phyloP scores from a whole-genome alignment of 371 early-diverging fungal genomes.

The Mortierella sp. region DNA sequence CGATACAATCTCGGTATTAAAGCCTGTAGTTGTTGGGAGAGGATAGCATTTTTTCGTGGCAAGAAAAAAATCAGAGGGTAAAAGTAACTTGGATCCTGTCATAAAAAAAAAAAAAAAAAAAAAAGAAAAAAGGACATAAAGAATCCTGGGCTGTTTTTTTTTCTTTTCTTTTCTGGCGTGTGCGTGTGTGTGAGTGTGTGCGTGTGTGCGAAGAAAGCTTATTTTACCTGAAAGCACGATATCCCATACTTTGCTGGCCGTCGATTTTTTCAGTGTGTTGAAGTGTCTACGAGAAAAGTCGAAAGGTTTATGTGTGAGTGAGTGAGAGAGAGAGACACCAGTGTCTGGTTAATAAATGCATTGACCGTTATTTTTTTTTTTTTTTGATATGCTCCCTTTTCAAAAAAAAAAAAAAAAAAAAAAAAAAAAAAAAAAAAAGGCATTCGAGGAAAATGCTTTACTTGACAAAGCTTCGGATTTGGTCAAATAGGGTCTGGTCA shows the following conservation, averaged over 20 bases:
- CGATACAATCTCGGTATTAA: conserved; percentile 68
- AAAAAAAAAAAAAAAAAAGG: conserved; percentile 32
- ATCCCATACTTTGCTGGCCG: conserved; percentile 60
- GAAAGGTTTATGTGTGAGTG: not conserved
- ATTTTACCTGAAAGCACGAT: conserved; percentile 76
- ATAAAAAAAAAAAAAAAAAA: conserved; percentile 5
- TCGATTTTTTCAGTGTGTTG: conserved; percentile 38
- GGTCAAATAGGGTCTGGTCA: conserved; percentile 65
- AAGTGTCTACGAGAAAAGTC: conserved; percentile 25
- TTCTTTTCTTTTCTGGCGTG: no score
- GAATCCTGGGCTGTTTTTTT: no score
- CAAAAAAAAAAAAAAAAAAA: not conserved
- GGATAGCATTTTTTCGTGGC: no score
- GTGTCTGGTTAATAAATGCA: no score
- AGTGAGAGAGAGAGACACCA: no score
- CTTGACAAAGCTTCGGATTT: conserved; percentile 78
- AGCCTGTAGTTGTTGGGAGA: conserved; percentile 61
- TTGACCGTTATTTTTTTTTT: no score
- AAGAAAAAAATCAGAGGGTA: no score
- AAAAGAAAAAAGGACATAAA: no score
- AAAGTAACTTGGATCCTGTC: conserved; percentile 31
- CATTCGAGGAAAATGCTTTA: conserved; percentile 56
- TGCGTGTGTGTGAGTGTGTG: no score
- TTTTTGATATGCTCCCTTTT: no score
- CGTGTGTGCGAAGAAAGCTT: no score